These are phyloP conservation scores for Pyrenochaeta sp. DNA, from an alignment of 2,329 filamentous ascomycete species.

Conservation along the genomic window DNA sequence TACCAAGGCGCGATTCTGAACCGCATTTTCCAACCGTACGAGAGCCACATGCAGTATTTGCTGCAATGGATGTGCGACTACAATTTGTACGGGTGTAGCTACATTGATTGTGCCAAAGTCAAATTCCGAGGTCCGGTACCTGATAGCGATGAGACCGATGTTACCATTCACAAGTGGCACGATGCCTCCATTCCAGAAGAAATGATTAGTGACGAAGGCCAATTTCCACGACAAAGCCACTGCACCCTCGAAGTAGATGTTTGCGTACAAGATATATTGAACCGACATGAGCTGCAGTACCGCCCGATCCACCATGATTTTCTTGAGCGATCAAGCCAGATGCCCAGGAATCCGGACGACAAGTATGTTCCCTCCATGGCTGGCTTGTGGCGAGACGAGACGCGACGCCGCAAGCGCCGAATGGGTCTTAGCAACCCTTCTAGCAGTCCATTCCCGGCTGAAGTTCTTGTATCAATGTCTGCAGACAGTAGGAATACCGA, in stretches of 20 bases:
- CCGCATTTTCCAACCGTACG: constrained; percentile 85
- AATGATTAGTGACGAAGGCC: constrained; percentile 67
- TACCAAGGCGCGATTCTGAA: constrained; percentile 89
- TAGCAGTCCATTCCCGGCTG: constrained; percentile 79
- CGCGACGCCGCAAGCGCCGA: constrained; percentile 74
- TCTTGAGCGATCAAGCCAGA: constrained; percentile 71
- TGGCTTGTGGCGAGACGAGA: constrained; percentile 90
- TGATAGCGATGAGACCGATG: constrained; percentile 67
- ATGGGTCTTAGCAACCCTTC: constrained; percentile 70
- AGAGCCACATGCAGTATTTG: constrained; percentile 90
- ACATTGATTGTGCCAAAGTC: constrained; percentile 75
- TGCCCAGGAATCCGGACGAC: constrained; percentile 64
- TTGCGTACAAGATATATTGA: constrained; percentile 85
- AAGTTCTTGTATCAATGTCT: constrained; percentile 87
- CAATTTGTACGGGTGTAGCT: constrained; percentile 93
- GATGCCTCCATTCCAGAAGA: constrained; percentile 70
- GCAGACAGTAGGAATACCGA: constrained; percentile 76
- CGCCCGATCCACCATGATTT: constrained; percentile 89
- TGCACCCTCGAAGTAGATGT: constrained; percentile 91
- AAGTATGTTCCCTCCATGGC: constrained; percentile 95
- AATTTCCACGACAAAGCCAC: constrained; percentile 80
- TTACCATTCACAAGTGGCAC: constrained; percentile 77
- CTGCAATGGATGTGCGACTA: constrained; percentile 99
- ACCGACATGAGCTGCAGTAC: constrained; percentile 76
- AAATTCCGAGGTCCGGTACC: constrained; percentile 81